Percentiles rank a stretch among this genome's conserved stretches.
These are phyloP conservation scores for Naumovozyma dairenensis DNA, from an alignment of 805 yeast genomes.

Conservation along the genomic window DNA sequence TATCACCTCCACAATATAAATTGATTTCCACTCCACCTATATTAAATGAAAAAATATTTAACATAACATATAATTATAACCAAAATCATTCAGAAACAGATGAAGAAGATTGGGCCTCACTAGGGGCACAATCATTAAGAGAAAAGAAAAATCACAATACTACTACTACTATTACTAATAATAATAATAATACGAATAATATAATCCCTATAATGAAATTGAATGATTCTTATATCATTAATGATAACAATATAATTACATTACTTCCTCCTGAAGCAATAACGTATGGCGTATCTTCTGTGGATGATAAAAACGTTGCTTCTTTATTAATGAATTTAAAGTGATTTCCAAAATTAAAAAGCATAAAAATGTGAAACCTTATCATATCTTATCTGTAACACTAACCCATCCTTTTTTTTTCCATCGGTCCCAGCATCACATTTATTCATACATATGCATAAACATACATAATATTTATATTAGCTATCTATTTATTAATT, in stretches of 20 bases:
- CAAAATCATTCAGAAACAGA: slow-evolving; percentile 67
- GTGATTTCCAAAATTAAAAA: too few relatives aligned
- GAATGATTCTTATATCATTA: too few relatives aligned
- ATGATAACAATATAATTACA: too few relatives aligned
- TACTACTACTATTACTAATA: slow-evolving; percentile 2
- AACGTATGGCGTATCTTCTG: too few relatives aligned
- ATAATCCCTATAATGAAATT: too few relatives aligned
- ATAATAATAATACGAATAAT: too few relatives aligned
- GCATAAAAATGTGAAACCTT: too few relatives aligned
- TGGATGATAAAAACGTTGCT: slow-evolving; percentile 25
- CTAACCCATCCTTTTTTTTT: neutral
- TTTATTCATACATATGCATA: neutral
- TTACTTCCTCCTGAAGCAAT: too few relatives aligned
- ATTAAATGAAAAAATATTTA: slow-evolving; percentile 15
- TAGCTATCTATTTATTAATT: too few relatives aligned
- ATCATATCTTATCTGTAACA: too few relatives aligned
- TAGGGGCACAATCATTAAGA: slow-evolving; percentile 66
- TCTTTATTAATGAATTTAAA: slow-evolving; percentile 25
- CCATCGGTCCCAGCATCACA: neutral
- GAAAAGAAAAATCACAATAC: slow-evolving; percentile 3
- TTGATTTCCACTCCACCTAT: slow-evolving; percentile 3
- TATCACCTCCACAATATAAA: slow-evolving; percentile 9
- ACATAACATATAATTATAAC: slow-evolving; percentile 8
- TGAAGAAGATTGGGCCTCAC: slow-evolving; percentile 93
- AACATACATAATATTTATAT: too few relatives aligned